These are phyloP conservation scores for Arabis hirsuta DNA, from an alignment of 345 rosid species.

Conservation along the genomic window DNA sequence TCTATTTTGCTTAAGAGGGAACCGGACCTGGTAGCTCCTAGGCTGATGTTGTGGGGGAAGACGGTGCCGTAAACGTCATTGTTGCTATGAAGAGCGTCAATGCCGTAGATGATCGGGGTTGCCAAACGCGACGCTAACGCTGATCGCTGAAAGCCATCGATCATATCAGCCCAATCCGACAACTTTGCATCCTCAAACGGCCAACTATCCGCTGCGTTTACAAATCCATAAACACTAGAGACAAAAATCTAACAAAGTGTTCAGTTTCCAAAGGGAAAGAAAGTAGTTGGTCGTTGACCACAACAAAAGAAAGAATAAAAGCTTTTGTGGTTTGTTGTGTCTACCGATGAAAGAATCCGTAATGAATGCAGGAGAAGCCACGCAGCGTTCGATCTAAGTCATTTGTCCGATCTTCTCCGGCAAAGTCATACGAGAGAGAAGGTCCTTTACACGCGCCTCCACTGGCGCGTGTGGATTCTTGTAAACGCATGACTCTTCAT, in stretches of 20 bases:
- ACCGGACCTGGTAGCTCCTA: conserved; percentile 78
- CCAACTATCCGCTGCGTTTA: conserved; percentile 71
- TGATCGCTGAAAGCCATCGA: conserved; percentile 65
- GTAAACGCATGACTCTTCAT: conserved; percentile 30
- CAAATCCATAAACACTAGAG: conserved; percentile 12
- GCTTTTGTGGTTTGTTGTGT: no score
- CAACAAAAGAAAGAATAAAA: no score
- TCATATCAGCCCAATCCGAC: conserved; percentile 87
- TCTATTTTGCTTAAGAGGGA: no score
- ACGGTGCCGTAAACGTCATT: conserved; percentile 78
- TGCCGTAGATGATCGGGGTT: conserved; percentile 79
- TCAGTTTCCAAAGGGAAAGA: no score
- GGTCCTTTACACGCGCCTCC: conserved; percentile 74
- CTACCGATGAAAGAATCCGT: conserved; percentile 37
- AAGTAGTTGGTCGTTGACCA: no score
- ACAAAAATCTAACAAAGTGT: no score
- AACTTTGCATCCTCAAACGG: conserved; percentile 65
- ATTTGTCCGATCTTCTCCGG: conserved; percentile 84
- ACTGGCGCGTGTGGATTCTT: conserved; percentile 54
- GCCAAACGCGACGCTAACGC: conserved; percentile 78
- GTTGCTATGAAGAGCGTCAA: conserved; percentile 95
- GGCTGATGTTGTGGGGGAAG: conserved; percentile 84
- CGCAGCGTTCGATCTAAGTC: conserved; percentile 44
- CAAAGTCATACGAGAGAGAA: conserved; percentile 77
- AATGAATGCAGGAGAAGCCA: conserved; percentile 24